A percentile compares a stretch with the other conserved stretches of the same genome.
phyloP scores from a whole-genome alignment of 306 rosid species.

The Corylus heterophylla region DNA sequence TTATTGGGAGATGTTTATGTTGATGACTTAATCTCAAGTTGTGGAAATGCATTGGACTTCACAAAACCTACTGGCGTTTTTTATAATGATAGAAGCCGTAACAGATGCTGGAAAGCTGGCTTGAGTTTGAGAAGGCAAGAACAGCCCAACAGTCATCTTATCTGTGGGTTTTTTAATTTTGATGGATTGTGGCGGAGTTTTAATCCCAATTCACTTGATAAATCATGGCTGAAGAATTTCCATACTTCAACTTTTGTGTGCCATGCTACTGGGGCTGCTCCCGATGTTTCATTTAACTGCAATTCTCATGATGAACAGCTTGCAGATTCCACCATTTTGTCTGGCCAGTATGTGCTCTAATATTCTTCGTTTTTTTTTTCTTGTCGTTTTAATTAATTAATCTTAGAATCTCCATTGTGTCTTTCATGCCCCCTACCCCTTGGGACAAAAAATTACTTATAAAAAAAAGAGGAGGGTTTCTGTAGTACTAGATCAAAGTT shows the following conservation, averaged over 20 bases:
- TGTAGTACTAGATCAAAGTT: not conserved
- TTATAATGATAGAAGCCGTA: conserved; percentile 44
- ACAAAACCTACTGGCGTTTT: conserved; percentile 52
- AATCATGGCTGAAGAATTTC: conserved; percentile 42
- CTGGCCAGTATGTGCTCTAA: conserved; percentile 53
- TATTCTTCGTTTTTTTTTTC: not conserved
- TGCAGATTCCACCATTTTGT: conserved; percentile 38
- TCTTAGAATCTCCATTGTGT: not conserved
- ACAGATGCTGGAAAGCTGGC: conserved; percentile 41
- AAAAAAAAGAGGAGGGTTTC: too few relatives aligned
- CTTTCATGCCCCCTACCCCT: not conserved
- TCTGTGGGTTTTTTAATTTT: conserved; percentile 25
- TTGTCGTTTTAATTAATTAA: not conserved
- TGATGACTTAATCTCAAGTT: conserved; percentile 50
- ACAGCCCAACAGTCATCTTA: conserved; percentile 33
- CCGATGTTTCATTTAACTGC: conserved; percentile 57
- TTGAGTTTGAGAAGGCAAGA: conserved; percentile 56
- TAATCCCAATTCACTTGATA: conserved; percentile 33
- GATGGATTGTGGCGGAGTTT: conserved; percentile 36
- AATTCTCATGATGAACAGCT: conserved; percentile 50
- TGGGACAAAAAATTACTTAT: too few relatives aligned
- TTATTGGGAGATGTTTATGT: conserved; percentile 62
- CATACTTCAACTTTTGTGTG: conserved; percentile 36
- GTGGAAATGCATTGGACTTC: conserved; percentile 40
- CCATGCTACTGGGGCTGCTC: conserved; percentile 57